These are phyloP conservation scores for Apiosordaria backusii DNA, from an alignment of 495 filamentous ascomycete species.

Conservation along the genomic window DNA sequence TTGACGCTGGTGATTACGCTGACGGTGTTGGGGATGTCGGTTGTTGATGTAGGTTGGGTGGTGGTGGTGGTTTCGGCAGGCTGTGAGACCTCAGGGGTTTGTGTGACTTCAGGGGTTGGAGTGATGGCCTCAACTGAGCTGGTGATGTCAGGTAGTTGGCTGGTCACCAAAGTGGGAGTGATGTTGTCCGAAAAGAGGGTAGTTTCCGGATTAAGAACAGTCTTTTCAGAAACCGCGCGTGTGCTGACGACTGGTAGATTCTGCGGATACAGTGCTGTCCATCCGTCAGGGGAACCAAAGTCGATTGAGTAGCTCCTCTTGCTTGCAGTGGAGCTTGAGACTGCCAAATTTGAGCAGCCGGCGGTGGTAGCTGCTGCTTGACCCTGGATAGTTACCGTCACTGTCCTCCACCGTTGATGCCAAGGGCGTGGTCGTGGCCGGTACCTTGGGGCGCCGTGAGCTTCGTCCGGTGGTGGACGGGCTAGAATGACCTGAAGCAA, in stretches of 20 bases:
- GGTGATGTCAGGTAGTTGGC: neutral
- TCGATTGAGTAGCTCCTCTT: neutral
- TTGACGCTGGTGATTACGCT: conserved; percentile 25
- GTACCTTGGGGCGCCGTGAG: neutral
- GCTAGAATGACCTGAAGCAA: conserved; percentile 2
- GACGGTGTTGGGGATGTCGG: conserved; percentile 8
- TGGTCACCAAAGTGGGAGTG: neutral
- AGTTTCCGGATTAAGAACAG: neutral
- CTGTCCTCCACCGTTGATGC: neutral
- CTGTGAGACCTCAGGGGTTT: neutral
- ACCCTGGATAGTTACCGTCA: neutral
- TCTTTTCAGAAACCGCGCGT: neutral
- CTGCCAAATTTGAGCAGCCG: neutral
- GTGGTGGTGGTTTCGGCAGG: neutral
- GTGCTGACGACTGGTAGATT: neutral
- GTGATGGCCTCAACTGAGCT: neutral
- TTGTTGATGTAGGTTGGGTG: neutral
- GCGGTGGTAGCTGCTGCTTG: neutral
- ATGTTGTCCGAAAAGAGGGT: neutral
- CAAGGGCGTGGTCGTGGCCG: neutral
- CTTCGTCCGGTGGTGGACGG: neutral
- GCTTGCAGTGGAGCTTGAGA: neutral
- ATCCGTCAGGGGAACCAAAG: neutral
- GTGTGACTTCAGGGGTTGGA: neutral
- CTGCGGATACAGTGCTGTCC: neutral